Evolutionary conservation across 129 eudicot species (phyloP).

Genomic region (Deinandra increscens): DNA sequence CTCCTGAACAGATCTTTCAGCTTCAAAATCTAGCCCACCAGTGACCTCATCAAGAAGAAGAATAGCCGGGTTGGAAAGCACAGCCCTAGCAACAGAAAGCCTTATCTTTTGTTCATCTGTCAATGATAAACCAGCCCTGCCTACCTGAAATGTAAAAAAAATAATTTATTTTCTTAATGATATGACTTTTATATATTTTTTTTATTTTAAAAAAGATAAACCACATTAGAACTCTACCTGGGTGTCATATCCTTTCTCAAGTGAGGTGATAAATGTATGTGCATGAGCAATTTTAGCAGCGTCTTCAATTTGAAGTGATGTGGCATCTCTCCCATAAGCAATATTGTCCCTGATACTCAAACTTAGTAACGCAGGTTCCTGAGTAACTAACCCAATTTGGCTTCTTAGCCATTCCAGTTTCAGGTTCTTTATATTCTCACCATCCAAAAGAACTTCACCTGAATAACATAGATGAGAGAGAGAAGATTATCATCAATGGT

Average conservation of each 20-base stretch:
- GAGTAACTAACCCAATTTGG: constrained; percentile 94
- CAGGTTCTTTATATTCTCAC: constrained; percentile 87
- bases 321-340: constrained; percentile 85
- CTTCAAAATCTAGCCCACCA: constrained; percentile 98
- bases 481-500: constrained; percentile 11
- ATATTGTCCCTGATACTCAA: constrained; percentile 87
- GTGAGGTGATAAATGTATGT: constrained; percentile 85
- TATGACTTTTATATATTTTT: neutral
- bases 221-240: constrained; percentile 52
- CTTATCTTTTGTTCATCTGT: constrained; percentile 93
- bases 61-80: constrained; percentile 83
- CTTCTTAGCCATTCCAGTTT: constrained; percentile 91
- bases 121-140: constrained; percentile 74
- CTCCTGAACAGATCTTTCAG: constrained; percentile 95
- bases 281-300: constrained; percentile 97
- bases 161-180: neutral
- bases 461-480: constrained; percentile 14
- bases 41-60: constrained; percentile 97
- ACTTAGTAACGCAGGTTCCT: constrained; percentile 94
- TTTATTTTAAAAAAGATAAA: constrained; percentile 1
- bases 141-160: constrained; percentile 54
- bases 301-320: constrained; percentile 85
- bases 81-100: constrained; percentile 91
- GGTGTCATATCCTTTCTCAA: constrained; percentile 88
- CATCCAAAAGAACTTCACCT: constrained; percentile 96